These are phyloP conservation scores for Magnolia sinica DNA, from an alignment of 164 flowering plant species.

Conservation along the genomic window DNA sequence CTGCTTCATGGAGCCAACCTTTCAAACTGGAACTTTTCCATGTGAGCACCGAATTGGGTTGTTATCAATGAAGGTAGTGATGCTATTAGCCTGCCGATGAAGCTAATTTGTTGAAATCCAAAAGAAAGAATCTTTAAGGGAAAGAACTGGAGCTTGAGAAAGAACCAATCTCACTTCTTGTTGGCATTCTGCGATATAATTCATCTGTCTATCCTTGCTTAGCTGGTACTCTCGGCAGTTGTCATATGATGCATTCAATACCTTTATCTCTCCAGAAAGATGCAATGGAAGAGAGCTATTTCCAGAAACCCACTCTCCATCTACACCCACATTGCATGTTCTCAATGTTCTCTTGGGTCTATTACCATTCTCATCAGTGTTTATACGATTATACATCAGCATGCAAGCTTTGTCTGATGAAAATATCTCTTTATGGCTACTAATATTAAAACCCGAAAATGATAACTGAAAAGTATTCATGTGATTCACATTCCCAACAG, in stretches of 20 bases:
- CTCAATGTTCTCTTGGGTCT: slow-evolving; percentile 7
- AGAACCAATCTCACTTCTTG: slow-evolving; percentile 79
- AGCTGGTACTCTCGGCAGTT: slow-evolving; percentile 53
- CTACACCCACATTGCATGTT: slow-evolving; percentile 22
- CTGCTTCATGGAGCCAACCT: slow-evolving; percentile 64
- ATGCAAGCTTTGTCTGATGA: slow-evolving; percentile 90
- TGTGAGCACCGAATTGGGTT: slow-evolving; percentile 63
- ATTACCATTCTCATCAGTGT: slow-evolving; percentile 1
- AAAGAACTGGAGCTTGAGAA: slow-evolving; percentile 12
- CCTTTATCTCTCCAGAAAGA: slow-evolving; percentile 54
- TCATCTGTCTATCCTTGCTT: slow-evolving; percentile 49
- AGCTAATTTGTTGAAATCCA: slow-evolving; percentile 56
- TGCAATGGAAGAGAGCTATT: slow-evolving; percentile 50
- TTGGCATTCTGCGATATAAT: slow-evolving; percentile 47
- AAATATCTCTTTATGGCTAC: slow-evolving; percentile 37
- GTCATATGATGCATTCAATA: slow-evolving; percentile 42
- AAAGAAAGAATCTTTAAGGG: too few species aligned
- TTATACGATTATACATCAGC: slow-evolving; percentile 73
- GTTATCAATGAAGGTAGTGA: slow-evolving; percentile 66
- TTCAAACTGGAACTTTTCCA: slow-evolving; percentile 67
- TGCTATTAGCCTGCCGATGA: slow-evolving; percentile 81
- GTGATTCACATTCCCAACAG: slow-evolving; percentile 35
- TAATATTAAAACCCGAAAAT: slow-evolving; percentile 24
- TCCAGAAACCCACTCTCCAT: slow-evolving; percentile 7
- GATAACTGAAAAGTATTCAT: slow-evolving; percentile 17